A percentile compares a stretch with the other conserved stretches of the same genome.
phyloP scores from a whole-genome alignment of 441 rosid species.

The Lepidium campestre region DNA sequence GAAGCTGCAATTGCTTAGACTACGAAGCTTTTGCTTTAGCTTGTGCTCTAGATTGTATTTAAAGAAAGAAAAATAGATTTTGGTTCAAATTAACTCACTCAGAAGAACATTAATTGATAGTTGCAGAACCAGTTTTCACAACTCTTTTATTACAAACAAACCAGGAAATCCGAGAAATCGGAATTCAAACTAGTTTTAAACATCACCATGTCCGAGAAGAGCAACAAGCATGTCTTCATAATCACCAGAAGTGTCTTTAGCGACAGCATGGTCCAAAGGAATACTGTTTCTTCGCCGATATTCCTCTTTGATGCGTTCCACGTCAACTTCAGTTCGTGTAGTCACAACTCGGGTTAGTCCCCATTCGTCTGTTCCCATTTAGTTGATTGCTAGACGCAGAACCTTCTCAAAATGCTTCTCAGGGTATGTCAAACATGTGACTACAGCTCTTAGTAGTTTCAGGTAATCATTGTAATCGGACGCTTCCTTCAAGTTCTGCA shows the following conservation, averaged over 20 bases:
- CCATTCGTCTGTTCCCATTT: slow-evolving; percentile 77
- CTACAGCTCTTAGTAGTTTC: slow-evolving; percentile 55
- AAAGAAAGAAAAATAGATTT: not conserved
- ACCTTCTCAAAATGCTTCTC: slow-evolving; percentile 85
- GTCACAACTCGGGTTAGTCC: slow-evolving; percentile 70
- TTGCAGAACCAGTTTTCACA: slow-evolving; percentile 18
- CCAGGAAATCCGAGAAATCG: not conserved
- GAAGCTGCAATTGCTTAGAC: slow-evolving; percentile 36
- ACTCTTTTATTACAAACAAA: slow-evolving; percentile 21
- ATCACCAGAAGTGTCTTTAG: slow-evolving; percentile 77
- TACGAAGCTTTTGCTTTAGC: slow-evolving; percentile 52
- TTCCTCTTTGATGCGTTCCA: slow-evolving; percentile 69
- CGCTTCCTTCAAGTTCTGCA: slow-evolving; percentile 72
- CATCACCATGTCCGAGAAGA: slow-evolving; percentile 60
- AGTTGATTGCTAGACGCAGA: slow-evolving; percentile 58
- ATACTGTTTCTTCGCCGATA: slow-evolving; percentile 70
- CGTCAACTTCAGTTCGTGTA: slow-evolving; percentile 82
- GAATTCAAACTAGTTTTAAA: slow-evolving; percentile 18
- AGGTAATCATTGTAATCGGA: slow-evolving; percentile 59
- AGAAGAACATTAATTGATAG: not conserved
- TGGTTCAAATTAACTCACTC: slow-evolving; percentile 9
- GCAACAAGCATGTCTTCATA: slow-evolving; percentile 83
- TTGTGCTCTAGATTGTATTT: slow-evolving; percentile 42
- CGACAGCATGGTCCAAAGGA: slow-evolving; percentile 58
- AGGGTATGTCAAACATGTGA: slow-evolving; percentile 76